These are phyloP conservation scores for Suhomyces prunicola DNA, from an alignment of 805 yeast genomes.

Conservation along the genomic window DNA sequence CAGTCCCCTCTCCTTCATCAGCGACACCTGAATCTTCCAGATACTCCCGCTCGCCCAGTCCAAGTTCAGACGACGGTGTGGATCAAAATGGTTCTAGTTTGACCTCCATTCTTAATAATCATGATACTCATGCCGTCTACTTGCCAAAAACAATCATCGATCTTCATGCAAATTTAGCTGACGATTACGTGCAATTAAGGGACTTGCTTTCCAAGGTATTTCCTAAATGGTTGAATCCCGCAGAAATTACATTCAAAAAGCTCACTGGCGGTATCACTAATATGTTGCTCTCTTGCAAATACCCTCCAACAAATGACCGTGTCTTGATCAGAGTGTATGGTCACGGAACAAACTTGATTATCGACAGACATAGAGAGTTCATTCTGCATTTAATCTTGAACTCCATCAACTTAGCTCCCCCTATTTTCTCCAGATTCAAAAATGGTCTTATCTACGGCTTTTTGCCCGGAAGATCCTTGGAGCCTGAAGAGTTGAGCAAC, in stretches of 20 bases:
- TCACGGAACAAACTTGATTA: constrained; percentile 65
- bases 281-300: constrained; percentile 50
- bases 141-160: constrained; percentile 43
- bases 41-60: constrained; percentile 4
- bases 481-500: constrained; percentile 50
- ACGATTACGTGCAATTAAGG: constrained; percentile 36
- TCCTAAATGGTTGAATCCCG: constrained; percentile 36
- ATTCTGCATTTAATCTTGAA: constrained; percentile 65
- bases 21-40: background rate
- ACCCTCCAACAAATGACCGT: constrained; percentile 26
- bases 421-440: constrained; percentile 62
- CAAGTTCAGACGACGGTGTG: background rate
- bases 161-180: constrained; percentile 33
- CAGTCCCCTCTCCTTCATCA: background rate
- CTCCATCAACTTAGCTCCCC: constrained; percentile 62
- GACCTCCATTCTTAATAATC: constrained; percentile 18
- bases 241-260: constrained; percentile 36
- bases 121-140: constrained; percentile 48
- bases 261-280: constrained; percentile 65
- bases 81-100: background rate
- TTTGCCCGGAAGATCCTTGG: constrained; percentile 59
- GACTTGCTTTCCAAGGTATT: constrained; percentile 42
- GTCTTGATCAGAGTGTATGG: constrained; percentile 72
- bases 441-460: constrained; percentile 74
- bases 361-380: constrained; percentile 71